Evolutionary conservation across 257 asterid species (phyloP).

Genomic region (Asclepias syriaca): DNA sequence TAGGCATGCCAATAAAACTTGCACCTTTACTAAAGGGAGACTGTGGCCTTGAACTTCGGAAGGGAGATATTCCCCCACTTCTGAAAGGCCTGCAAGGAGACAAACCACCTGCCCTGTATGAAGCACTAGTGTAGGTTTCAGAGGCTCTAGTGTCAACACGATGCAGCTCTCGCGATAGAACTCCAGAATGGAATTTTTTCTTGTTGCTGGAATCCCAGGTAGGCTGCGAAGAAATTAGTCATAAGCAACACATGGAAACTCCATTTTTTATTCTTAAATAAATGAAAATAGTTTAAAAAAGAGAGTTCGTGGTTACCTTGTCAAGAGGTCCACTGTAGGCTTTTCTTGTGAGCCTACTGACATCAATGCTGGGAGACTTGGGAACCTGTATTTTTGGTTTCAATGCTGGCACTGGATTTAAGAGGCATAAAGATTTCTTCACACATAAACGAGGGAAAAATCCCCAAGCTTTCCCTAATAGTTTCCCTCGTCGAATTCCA

Average conservation of each 20-base stretch:
- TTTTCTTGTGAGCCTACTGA: constrained; percentile 54
- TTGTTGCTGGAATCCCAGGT: constrained; percentile 42
- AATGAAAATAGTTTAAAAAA: not conserved
- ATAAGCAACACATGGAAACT: constrained; percentile 5
- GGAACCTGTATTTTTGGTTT: constrained; percentile 49
- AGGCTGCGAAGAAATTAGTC: constrained; percentile 38
- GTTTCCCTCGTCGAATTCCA: constrained; percentile 39
- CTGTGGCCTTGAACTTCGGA: constrained; percentile 63
- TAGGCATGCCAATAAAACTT: constrained; percentile 74
- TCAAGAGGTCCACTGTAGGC: constrained; percentile 90
- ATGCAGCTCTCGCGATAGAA: constrained; percentile 50
- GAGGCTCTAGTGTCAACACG: constrained; percentile 32
- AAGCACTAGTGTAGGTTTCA: constrained; percentile 33
- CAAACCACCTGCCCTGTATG: constrained; percentile 35
- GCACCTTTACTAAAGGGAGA: constrained; percentile 76
- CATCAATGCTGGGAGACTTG: constrained; percentile 40
- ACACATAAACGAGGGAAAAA: constrained; percentile 73
- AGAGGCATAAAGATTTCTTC: constrained; percentile 63
- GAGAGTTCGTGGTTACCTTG: constrained; percentile 39
- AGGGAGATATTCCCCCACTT: constrained; percentile 79
- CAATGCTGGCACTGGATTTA: constrained; percentile 61
- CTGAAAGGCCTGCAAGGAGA: constrained; percentile 60
- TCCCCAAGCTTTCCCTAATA: constrained; percentile 67
- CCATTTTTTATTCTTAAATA: not conserved
- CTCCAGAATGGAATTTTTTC: constrained; percentile 74